Percentiles rank a stretch among this genome's conserved stretches.
These are phyloP conservation scores for Trichophyton simii DNA, from an alignment of 2,329 filamentous ascomycete species.

Conservation along the genomic window DNA sequence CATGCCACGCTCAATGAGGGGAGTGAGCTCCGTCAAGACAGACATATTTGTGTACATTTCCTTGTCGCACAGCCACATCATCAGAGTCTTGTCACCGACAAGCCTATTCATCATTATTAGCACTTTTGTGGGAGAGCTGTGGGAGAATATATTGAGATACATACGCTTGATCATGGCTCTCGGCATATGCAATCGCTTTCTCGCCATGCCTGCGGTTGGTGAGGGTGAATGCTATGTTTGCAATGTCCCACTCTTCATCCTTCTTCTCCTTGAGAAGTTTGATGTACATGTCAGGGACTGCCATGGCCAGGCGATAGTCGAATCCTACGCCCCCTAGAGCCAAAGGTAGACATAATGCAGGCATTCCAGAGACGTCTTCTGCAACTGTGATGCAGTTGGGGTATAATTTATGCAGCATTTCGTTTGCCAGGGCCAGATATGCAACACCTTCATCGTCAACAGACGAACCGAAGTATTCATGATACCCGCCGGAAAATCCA, in stretches of 20 bases:
- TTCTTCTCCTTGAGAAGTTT: slow-evolving; percentile 91
- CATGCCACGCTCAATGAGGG: slow-evolving; percentile 80
- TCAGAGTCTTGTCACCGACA: slow-evolving; percentile 89
- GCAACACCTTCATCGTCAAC: slow-evolving; percentile 91
- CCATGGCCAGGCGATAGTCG: slow-evolving; percentile 95
- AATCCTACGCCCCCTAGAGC: slow-evolving; percentile 86
- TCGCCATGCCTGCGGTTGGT: slow-evolving; percentile 90
- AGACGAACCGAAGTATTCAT: slow-evolving; percentile 84
- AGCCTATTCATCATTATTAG: slow-evolving; percentile 45
- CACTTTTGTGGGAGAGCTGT: not conserved
- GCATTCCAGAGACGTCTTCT: slow-evolving; percentile 97
- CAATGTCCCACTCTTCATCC: slow-evolving; percentile 86
- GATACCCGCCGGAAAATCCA: slow-evolving; percentile 93
- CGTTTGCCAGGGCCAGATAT: slow-evolving; percentile 92
- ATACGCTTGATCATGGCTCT: slow-evolving; percentile 95
- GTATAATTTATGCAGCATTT: slow-evolving; percentile 85
- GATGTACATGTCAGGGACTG: slow-evolving; percentile 97
- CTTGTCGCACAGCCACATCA: slow-evolving; percentile 97
- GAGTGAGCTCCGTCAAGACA: slow-evolving; percentile 64
- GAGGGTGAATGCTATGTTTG: slow-evolving; percentile 69
- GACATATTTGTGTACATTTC: slow-evolving; percentile 99
- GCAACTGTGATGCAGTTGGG: slow-evolving; percentile 82
- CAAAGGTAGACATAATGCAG: slow-evolving; percentile 77
- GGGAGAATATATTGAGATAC: slow-evolving; percentile 24
- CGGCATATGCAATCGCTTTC: slow-evolving; percentile 95